Evolutionary conservation across 2,329 filamentous ascomycete species (phyloP), one percentile per base, ranked within the genome.

Genomic region (Penicillium sumatraense): DNA sequence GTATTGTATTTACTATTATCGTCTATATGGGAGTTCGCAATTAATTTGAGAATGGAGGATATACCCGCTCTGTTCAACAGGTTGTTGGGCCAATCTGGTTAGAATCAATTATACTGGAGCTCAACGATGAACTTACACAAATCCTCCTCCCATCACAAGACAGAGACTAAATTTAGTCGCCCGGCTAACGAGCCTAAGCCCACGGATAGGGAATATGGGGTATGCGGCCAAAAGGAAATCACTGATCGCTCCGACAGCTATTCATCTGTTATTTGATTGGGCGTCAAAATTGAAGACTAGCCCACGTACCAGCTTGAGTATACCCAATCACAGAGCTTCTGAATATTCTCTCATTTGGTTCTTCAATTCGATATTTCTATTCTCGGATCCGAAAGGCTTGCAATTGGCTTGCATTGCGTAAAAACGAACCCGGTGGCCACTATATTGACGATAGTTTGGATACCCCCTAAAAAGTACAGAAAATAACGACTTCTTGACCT

Each of bases 191-290:
- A 57, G 31, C 16, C 62, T 59, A 1, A 62, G 31, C 40, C 56
- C 35, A n/a, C 61, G 55, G 33, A 64, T 60, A 14, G 62, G 57
- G 38, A 58, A 56, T 1, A 62, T 41, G 1, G 61, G 61, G 24
- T 64, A 64, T 13, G 49, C 53, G 2, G 61, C 61, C 11, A 64
- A 35, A 11, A 64, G 53, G 11, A 62, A 54, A 42, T 64, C 61
- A 0, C 49, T 36, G 1, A 46, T 41, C 3, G 60, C 59, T 26
- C 59, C 59, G 14, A 63, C 56, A 14, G 51, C 57, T 51, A 14
- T 2, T 1, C 9, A 10, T 27, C 7, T 57, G 18, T 42, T 18
- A 40, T 14, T 2, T 18, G 4, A 14, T 14, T 27, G 20, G 1
- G 1, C 14, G 18, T 9, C 13, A 24, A 16, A 20, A 24, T 7